Conservation (phyloP, 495 filamentous ascomycete genomes). For the Tuber borchii region DNA sequence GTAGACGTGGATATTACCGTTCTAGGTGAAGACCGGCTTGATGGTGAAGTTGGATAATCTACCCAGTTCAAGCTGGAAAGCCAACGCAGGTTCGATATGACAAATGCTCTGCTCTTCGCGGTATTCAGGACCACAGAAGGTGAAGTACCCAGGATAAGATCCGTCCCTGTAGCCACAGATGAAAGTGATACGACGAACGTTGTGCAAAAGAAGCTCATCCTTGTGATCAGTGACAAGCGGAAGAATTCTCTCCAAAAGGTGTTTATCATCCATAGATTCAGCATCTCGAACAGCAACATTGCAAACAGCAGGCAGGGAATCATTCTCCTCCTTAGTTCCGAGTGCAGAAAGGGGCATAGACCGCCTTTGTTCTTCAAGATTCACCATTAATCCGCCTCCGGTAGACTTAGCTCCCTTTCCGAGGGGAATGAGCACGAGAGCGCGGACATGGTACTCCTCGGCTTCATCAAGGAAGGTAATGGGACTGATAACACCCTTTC, state of each 20-base stretch:
- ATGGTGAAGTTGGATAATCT: conserved; percentile 95
- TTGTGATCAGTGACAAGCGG: conserved; percentile 70
- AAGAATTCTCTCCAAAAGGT: conserved; percentile 68
- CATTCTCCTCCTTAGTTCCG: conserved; percentile 59
- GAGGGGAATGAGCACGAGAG: conserved; percentile 71
- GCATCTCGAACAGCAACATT: conserved; percentile 89
- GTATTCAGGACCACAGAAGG: conserved; percentile 87
- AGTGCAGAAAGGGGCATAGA: conserved; percentile 47
- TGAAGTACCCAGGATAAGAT: conserved; percentile 93
- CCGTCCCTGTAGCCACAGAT: conserved; percentile 93
- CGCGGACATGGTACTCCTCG: conserved; percentile 73
- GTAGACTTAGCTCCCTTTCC: conserved; percentile 26
- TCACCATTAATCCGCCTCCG: conserved; percentile 56
- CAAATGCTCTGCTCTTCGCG: conserved; percentile 90
- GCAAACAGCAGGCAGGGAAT: conserved; percentile 72
- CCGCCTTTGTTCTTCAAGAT: conserved; percentile 65
- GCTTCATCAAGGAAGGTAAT: conserved; percentile 88
- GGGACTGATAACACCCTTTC: conserved; percentile 90
- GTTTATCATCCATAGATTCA: conserved; percentile 75
- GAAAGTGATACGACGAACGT: conserved; percentile 85
- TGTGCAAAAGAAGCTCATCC: conserved; percentile 70
- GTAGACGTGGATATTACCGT: conserved; percentile 97
- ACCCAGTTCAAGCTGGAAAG: conserved; percentile 94
- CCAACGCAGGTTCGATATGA: conserved; percentile 90
- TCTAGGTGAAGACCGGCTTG: conserved; percentile 96